These are phyloP conservation scores for Phytopythium montanum DNA, from an alignment of 352 stramenopile species.

Conservation along the genomic window DNA sequence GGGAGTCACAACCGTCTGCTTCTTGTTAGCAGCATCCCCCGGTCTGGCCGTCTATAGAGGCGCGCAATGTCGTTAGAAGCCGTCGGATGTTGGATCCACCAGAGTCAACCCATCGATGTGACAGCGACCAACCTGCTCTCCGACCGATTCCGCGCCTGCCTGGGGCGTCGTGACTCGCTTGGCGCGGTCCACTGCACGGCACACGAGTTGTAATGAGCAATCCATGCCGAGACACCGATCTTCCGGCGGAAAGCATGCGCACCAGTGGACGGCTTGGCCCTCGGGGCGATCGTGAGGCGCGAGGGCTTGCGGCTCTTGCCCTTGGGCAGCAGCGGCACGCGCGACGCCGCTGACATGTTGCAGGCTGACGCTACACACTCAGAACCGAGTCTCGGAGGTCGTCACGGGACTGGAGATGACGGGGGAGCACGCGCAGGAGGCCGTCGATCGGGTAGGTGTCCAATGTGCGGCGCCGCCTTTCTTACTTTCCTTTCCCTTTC, in stretches of 20 bases:
- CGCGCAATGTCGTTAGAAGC: neutral
- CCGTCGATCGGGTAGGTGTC: neutral
- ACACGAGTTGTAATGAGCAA: neutral
- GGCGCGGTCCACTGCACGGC: slow-evolving; percentile 17
- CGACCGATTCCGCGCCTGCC: neutral
- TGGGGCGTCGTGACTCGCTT: slow-evolving; percentile 16
- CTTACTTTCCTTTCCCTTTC: neutral
- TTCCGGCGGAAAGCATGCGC: slow-evolving; percentile 10
- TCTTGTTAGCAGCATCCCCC: neutral
- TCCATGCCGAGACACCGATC: no score
- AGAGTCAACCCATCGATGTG: neutral
- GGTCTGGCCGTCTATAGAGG: neutral
- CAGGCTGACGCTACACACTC: neutral
- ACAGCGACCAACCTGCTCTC: neutral
- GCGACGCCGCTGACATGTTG: slow-evolving; percentile 44
- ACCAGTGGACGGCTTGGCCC: slow-evolving; percentile 64
- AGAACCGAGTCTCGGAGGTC: neutral
- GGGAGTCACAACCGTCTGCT: neutral
- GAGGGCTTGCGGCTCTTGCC: slow-evolving; percentile 69
- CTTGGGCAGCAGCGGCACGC: slow-evolving; percentile 73
- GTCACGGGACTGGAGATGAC: neutral
- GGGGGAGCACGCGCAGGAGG: neutral
- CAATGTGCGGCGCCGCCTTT: neutral
- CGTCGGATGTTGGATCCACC: neutral
- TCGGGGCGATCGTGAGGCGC: slow-evolving; percentile 61